Base-by-base conservation (phyloP, 116 monocot genomes). In the Papilionanthe hybrid region DNA sequence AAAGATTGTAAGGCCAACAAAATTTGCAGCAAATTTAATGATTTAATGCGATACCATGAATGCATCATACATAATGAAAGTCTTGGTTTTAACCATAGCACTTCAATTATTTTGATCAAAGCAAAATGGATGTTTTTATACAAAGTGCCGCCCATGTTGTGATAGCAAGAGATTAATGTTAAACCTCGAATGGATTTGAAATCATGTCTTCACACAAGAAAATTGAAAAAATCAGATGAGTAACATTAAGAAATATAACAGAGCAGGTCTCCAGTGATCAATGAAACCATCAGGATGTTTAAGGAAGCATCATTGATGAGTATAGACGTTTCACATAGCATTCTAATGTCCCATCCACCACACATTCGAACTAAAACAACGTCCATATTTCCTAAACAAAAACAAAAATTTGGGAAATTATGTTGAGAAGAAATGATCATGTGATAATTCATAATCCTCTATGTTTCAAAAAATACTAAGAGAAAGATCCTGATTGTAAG, bases 211-310 rank as follows among this genome's bases (percentile, higher is more conserved):
- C 69, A 32, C 8, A 25, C 69, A 23, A 63, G 63, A 63, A 63
- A 6, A 69, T 69, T 69, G 30, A 4, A 15, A 69, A 63, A 25
- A 25, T 63, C 4, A 17, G 9, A 63, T 63, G 32, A 69, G 69
- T 69, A 69, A 69, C 69, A 12, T 69, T 69, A 20, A 69, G 32
- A 30, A 69, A 69, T 30, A 12, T 32, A 69, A 58, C 58, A 63
- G 25, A 69, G 11, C 12, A 37, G 13, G 32, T 30, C 32, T 23
- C 23, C 69, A 28, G 32, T 15, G 32, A 10, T 69, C n/a, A 32
- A 30, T 69, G 28, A 69, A 69, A 69, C 13, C 69, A 69, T 6
- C 32, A 30, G 3, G 10, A 32, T 30, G 69, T 69, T 28, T 1
- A 37, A 5, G 7, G 5, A 69, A 69, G 15, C 15, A 69, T 69